Percentiles rank a stretch among this genome's conserved stretches.
phyloP scores from a whole-genome alignment of 108 stramenopile species.

The Parmales sp. region DNA sequence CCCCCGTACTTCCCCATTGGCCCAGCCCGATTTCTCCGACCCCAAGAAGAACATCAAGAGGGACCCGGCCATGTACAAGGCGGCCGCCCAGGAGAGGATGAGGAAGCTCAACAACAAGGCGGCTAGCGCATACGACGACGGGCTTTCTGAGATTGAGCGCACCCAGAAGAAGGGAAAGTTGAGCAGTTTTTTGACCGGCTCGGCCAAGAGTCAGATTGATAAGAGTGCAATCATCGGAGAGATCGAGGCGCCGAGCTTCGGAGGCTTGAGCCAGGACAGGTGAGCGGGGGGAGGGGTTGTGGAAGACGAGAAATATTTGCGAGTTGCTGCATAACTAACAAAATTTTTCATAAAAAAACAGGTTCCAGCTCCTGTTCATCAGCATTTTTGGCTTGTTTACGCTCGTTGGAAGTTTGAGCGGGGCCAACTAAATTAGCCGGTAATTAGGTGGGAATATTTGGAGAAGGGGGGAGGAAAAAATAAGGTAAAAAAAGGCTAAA shows the following conservation, averaged over 20 bases:
- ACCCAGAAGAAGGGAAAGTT: slow-evolving; percentile 31
- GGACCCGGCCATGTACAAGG: slow-evolving; percentile 31
- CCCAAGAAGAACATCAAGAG: slow-evolving; percentile 20
- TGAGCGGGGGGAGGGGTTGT: too few relatives aligned
- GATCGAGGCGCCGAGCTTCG: slow-evolving; percentile 32
- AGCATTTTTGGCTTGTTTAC: slow-evolving; percentile 37
- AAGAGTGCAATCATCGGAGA: slow-evolving; percentile 33
- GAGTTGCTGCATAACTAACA: too few relatives aligned
- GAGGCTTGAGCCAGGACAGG: slow-evolving; percentile 26
- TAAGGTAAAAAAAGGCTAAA: too few relatives aligned
- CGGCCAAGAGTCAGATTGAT: slow-evolving; percentile 38
- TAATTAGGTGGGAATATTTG: too few relatives aligned
- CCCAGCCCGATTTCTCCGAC: slow-evolving; percentile 26
- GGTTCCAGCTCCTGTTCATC: slow-evolving; percentile 47
- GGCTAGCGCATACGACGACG: slow-evolving; percentile 36
- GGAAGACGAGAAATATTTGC: too few relatives aligned
- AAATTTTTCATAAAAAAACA: too few relatives aligned
- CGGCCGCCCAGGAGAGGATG: slow-evolving; percentile 29
- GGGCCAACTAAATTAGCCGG: too few relatives aligned
- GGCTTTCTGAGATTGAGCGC: slow-evolving; percentile 45
- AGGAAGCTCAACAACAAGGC: not conserved
- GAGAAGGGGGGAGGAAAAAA: too few relatives aligned
- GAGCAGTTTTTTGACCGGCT: slow-evolving; percentile 43
- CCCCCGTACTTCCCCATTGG: slow-evolving; percentile 21
- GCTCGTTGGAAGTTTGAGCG: slow-evolving; percentile 37